These are phyloP conservation scores for Kodamaea arcana DNA, from an alignment of 1,139 yeast genomes.

Conservation along the genomic window DNA sequence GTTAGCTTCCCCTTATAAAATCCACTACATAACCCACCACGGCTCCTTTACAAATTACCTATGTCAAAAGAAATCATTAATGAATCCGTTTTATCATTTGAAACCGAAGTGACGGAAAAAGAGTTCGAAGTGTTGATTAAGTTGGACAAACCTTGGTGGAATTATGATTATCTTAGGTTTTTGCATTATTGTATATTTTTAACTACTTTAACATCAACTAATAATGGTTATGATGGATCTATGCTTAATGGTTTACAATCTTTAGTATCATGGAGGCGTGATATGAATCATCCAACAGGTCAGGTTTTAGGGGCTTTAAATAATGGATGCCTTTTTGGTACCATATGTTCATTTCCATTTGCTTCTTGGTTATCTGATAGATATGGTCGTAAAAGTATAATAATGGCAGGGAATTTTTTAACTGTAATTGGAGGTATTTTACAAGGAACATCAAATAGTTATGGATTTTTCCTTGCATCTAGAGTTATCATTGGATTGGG, in stretches of 20 bases:
- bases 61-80: too few species aligned
- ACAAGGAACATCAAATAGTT: conserved; percentile 39
- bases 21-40: too few species aligned
- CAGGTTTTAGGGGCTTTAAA: conserved; percentile 19
- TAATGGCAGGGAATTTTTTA: conserved; percentile 11
- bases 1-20: too few species aligned
- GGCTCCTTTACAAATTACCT: too few species aligned
- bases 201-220: conserved; percentile 19
- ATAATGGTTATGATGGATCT: conserved; percentile 19
- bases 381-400: conserved; percentile 37
- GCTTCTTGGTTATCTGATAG: conserved; percentile 37
- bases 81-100: too few species aligned
- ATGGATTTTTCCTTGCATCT: conserved; percentile 30
- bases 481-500: conserved; percentile 45
- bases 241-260: conserved; percentile 22
- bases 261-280: conserved; percentile 14
- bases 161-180: conserved; percentile 7
- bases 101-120: background rate
- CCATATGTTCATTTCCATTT: conserved; percentile 21
- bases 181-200: conserved; percentile 14
- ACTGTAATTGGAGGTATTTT: conserved; percentile 20
- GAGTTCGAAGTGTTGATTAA: conserved; percentile 7
- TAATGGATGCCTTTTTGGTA: conserved; percentile 21
- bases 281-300: conserved; percentile 17
- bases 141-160: conserved; percentile 13